Evolutionary conservation across 108 stramenopile species (phyloP), one percentile per base, ranked within the genome.

Genomic region (Nitzschia sp.): DNA sequence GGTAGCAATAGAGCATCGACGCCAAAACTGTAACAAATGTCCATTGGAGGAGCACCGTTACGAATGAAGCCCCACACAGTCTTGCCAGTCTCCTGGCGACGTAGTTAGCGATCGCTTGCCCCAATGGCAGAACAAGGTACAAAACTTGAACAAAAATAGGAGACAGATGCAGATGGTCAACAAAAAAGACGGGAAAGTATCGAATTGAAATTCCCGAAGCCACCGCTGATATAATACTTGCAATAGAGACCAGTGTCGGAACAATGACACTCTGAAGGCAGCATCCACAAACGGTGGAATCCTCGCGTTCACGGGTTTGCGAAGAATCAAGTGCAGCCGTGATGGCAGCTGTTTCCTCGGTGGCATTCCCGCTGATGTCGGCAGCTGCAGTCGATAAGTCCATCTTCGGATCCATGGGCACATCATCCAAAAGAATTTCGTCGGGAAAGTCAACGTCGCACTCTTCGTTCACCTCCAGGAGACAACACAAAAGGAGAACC

Each of bases 131-230:
- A 21, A 68, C 24, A 0, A 86, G 51, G 69, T 76, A 86, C n/a
- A 91, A 38, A 18, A 81, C 17, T 48, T 91, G 83, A 15, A 91
- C 87, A 6, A 48, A 18, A 34, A 75, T 76, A 13, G 91, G 91
- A 11, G 62, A 34, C 13, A 92, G 60, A 3, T 73, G 54, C 38
- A 87, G 54, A 30, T 83, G 61, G 17, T 71, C 32, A 15, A 75
- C 57, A 62, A 89, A 85, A 72, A 89, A 92, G 11, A 92, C 76
- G 11, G 87, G 80, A 71, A 89, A 87, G 61, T 83, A 92, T 58
- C 88, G 82, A 54, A 87, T 78, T 1, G 84, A 84, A 87, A 92
- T 89, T 8, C 91, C 91, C 19, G 59, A 61, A 6, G 71, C 71
- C 42, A 72, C 30, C 3, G 47, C 48, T 21, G 71, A 72, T n/a